Evolutionary conservation across 2,329 filamentous ascomycete genomes (phyloP).

Genomic region (Decorospora gaudefroyi): DNA sequence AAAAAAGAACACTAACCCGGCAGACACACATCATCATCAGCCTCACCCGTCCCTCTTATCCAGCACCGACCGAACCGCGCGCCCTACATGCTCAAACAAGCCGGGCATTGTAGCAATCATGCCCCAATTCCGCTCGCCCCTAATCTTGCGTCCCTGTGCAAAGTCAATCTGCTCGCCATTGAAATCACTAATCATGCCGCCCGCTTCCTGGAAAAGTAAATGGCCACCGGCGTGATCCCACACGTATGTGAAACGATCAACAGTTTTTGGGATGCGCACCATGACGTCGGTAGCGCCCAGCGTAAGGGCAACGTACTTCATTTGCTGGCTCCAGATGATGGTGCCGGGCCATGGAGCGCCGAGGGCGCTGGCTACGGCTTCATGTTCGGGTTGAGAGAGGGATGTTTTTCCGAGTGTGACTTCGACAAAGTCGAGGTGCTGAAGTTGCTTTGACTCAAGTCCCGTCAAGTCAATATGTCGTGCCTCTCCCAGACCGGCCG

Average conservation of each 20-base stretch:
- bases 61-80: conserved; percentile 37
- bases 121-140: conserved; percentile 41
- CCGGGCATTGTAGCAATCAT: conserved; percentile 42
- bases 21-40: background rate
- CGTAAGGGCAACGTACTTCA: conserved; percentile 59
- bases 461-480: conserved; percentile 34
- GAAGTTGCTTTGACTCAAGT: conserved; percentile 35
- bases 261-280: conserved; percentile 54
- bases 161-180: conserved; percentile 57
- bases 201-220: conserved; percentile 57
- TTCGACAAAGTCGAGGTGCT: conserved; percentile 53
- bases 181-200: conserved; percentile 57
- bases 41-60: conserved; percentile 17
- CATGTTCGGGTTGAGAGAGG: conserved; percentile 46
- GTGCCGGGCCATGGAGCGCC: conserved; percentile 54
- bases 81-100: conserved; percentile 32
- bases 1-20: background rate
- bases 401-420: conserved; percentile 49
- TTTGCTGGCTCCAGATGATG: conserved; percentile 58
- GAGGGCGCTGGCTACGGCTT: conserved; percentile 45
- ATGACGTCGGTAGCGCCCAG: conserved; percentile 57
- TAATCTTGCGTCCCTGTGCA: conserved; percentile 39
- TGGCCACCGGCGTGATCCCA: conserved; percentile 63
- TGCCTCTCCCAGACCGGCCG: conserved; percentile 39
- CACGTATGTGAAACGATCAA: conserved; percentile 54